Evolutionary conservation across 345 rosid species (phyloP), one percentile per base, ranked within the genome.

Genomic region (Salix viminalis): DNA sequence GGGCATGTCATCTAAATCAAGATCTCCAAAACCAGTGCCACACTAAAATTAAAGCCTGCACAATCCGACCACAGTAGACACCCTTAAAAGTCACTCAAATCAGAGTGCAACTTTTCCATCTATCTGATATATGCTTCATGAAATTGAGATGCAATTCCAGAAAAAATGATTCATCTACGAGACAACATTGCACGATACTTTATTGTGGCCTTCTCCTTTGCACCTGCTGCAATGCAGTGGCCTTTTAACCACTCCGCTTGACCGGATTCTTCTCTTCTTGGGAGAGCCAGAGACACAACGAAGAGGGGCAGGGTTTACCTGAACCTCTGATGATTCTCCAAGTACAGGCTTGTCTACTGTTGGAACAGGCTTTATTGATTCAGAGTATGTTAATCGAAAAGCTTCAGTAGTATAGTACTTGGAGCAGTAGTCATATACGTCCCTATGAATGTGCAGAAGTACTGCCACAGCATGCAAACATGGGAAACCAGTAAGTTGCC

Each of bases 221-320:
- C 83, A 80, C 73, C 37, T 80, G 79, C 79, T 80, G 79, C 83
- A 80, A 65, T 56, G 83, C 39, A 80, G 42, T 48, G 83, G 83
- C 66, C 83, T 72, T 71, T 71, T 80, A 32, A 80, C 37, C 44
- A 19, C 50, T 44, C 83, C 79, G 42, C 61, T 80, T 37, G 67
- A 65, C 28, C 79, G 66, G 56, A 64, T 76, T 76, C 79, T 71
- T 65, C 79, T 76, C 76, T 67, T 77, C 76, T 81, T 81, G 3
- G 84, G 83, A 18, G 84, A 80, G 68, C 79, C 79, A 42, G 79
- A 21, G 26, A 71, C 68, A 18, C 36, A 60, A 23, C 79, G 76
- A 15, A 66, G 76, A 32, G 69, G 69, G 44, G 83, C 73, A 23
- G 83, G 79, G 24, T 52, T 39, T 60, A 80, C 79, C 65, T 9